Evolutionary conservation across 1,139 yeast species (phyloP), one percentile per base, ranked within the genome.

Genomic region (Hyphopichia buzzinii): DNA sequence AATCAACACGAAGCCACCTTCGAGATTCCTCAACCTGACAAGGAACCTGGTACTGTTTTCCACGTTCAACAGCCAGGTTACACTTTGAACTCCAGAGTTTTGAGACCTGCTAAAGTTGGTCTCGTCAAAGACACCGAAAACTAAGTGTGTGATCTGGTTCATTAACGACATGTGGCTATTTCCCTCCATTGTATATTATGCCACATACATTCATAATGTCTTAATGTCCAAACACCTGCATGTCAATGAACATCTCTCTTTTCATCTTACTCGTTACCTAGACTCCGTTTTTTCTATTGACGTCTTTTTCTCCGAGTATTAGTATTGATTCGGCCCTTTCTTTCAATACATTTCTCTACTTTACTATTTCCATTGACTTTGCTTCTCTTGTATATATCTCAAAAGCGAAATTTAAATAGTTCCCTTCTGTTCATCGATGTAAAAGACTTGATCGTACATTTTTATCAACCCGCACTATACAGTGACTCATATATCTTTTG

Each of bases 31-130:
- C 88, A 85, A 55, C 88, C 94, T 33, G 95, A 80, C 54, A 87
- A 88, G 62, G 92, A 85, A 62, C 87, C 97, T 26, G 96, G 96
- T 41, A 84, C 96, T 26, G 87, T 90, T 39, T 86, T 89, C 80
- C 89, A 80, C 54, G 96, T 89, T 38, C 96, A 90, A 67, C 96
- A 86, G 64, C 77, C 84, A 17, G 97, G 97, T 33, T 90, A 83
- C 69, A 79, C 84, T 41, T 75, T 88, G 55, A 89, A 89, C 64
- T 80, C 84, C 49, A 78, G 97, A 59, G 96, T 89, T 31, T 76
- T 90, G 57, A 81, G 97, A 66, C 96, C 97, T 29, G 96, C 97
- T 43, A 90, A 90, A 73, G 97, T 90, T 49, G 97, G 97, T 51
- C 79, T 90, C 55, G 97, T 89, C 48, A 86, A 84, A 68, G 80